These are phyloP conservation scores for Nematocida minor DNA, from an alignment of 371 early-diverging fungal genomes.

Conservation along the genomic window DNA sequence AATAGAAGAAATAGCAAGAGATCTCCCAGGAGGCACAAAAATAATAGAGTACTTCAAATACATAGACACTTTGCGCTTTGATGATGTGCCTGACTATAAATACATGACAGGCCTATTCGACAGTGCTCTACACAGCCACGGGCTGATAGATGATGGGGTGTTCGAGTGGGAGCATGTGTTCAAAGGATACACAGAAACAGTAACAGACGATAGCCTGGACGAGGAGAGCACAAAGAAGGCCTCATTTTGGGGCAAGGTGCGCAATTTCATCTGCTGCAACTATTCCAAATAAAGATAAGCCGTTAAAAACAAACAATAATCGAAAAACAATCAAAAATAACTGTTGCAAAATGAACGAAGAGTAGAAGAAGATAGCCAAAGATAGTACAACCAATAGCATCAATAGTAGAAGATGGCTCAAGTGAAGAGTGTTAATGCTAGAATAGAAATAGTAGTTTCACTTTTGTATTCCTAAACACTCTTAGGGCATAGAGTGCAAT, in stretches of 20 bases:
- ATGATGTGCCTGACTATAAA: slow-evolving; percentile 93
- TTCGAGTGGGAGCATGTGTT: slow-evolving; percentile 59
- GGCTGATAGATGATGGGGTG: slow-evolving; percentile 53
- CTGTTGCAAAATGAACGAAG: neutral
- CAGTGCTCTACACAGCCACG: slow-evolving; percentile 83
- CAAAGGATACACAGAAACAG: slow-evolving; percentile 13
- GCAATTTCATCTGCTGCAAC: neutral
- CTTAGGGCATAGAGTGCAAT: too few relatives aligned
- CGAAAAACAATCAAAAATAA: too few relatives aligned
- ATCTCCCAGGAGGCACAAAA: slow-evolving; percentile 85
- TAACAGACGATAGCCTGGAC: slow-evolving; percentile 27
- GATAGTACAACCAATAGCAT: too few relatives aligned
- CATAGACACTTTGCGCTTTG: slow-evolving; percentile 84
- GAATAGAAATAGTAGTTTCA: too few relatives aligned
- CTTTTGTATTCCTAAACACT: too few relatives aligned
- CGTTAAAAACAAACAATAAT: too few relatives aligned
- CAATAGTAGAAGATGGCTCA: too few relatives aligned
- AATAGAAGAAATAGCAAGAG: slow-evolving; percentile 81
- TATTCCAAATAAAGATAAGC: neutral
- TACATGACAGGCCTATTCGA: slow-evolving; percentile 88
- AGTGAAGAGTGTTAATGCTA: too few relatives aligned
- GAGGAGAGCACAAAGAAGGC: slow-evolving; percentile 22
- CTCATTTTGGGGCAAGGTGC: neutral
- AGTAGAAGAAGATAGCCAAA: too few relatives aligned
- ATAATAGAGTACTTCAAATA: slow-evolving; percentile 80